Conservation (phyloP, 768 basidiomycete species). For the Sarcodon aspratus region DNA sequence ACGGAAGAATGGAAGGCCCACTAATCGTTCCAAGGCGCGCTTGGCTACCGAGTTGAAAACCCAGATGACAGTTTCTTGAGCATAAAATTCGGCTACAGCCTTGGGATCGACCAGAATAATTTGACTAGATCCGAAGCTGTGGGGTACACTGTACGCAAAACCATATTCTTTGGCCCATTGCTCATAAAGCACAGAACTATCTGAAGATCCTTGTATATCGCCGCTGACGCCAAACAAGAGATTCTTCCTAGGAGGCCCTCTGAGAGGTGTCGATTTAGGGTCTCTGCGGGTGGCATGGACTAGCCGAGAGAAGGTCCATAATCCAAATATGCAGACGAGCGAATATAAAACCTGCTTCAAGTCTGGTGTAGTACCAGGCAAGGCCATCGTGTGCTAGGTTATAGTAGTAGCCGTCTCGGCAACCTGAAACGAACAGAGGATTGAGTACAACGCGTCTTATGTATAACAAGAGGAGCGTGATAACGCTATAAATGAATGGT, state of each 20-base stretch:
- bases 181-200: conserved; percentile 26
- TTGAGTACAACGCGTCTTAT: no score
- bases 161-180: conserved; percentile 39
- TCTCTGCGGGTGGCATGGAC: conserved; percentile 6
- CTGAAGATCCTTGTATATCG: conserved; percentile 16
- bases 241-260: conserved; percentile 30
- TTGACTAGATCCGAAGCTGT: conserved; percentile 7
- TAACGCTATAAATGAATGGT: no score
- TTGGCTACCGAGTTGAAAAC: conserved; percentile 22
- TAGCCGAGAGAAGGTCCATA: conserved; percentile 11
- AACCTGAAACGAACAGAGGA: no score
- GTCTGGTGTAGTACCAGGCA: no score
- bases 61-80: conserved; percentile 38
- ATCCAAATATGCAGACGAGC: not conserved
- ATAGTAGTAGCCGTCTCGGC: no score
- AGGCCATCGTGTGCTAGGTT: no score
- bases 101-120: conserved; percentile 21
- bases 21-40: conserved; percentile 27
- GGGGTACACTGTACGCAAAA: conserved; percentile 29
- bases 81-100: conserved; percentile 39
- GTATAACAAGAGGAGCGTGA: no score
- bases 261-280: conserved; percentile 21
- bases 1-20: conserved; percentile 5
- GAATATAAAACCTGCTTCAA: no score
- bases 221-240: conserved; percentile 29